phyloP scores from a whole-genome alignment of 768 basidiomycete species.

The Mycena leptocephala region DNA sequence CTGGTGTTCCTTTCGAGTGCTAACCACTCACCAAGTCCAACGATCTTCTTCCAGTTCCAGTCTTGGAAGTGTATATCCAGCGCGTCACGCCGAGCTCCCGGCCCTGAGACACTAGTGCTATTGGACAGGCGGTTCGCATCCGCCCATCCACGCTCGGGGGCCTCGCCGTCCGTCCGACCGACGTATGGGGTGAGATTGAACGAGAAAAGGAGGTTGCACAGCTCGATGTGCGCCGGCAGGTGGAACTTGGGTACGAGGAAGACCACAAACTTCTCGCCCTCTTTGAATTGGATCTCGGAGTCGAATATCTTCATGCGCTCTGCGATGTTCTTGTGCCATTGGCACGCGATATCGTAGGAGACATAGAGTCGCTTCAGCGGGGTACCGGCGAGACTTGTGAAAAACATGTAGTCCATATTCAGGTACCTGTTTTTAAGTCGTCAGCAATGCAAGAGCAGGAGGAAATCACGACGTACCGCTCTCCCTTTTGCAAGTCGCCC shows the following conservation, averaged over 20 bases:
- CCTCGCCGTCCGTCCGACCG: conserved; percentile 53
- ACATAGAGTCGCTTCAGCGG: conserved; percentile 23
- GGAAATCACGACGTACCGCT: conserved; percentile 20
- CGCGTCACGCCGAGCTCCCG: conserved; percentile 12
- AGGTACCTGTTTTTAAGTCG: conserved; percentile 22
- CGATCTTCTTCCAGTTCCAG: too few relatives aligned
- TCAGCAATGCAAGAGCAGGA: background rate
- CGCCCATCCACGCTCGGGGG: conserved; percentile 48
- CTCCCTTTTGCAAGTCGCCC: conserved; percentile 37
- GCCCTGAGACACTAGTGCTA: conserved; percentile 57
- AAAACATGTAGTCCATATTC: conserved; percentile 44
- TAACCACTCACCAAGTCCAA: too few relatives aligned
- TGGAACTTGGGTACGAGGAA: too few relatives aligned
- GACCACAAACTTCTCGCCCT: too few relatives aligned
- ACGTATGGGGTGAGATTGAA: conserved; percentile 42
- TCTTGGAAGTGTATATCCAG: background rate
- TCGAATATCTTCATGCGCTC: too few relatives aligned
- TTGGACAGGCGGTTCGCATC: conserved; percentile 47
- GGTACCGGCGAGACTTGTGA: conserved; percentile 34
- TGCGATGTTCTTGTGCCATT: background rate
- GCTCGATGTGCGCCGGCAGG: background rate
- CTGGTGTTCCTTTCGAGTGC: too few relatives aligned
- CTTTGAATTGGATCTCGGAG: too few relatives aligned
- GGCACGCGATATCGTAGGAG: conserved; percentile 49
- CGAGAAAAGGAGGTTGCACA: conserved; percentile 47